Conservation (phyloP, 495 filamentous ascomycete species). For the Penicillium waksmanii region DNA sequence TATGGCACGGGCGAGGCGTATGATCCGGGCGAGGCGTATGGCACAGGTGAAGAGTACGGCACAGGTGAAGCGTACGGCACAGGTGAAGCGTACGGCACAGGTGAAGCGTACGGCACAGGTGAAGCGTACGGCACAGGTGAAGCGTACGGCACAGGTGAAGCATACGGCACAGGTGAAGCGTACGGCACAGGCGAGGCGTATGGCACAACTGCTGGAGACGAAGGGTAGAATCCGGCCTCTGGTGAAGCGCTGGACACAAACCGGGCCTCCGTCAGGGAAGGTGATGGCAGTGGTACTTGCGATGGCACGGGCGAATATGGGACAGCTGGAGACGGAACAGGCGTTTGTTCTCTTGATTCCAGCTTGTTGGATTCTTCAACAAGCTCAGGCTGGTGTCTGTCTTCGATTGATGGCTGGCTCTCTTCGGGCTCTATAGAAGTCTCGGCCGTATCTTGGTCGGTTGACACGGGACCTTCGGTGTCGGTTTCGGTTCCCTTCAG, state of each 20-base stretch:
- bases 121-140: constrained; percentile 23
- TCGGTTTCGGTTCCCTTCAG: constrained; percentile 27
- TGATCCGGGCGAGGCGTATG: constrained; percentile 17
- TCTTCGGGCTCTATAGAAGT: constrained; percentile 11
- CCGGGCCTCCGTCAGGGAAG: constrained; percentile 33
- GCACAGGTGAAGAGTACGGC: constrained; percentile 18
- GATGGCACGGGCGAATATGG: constrained; percentile 33
- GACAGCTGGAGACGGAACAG: constrained; percentile 18
- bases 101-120: constrained; percentile 22
- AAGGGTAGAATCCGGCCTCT: constrained; percentile 23
- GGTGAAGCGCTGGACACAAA: constrained; percentile 33
- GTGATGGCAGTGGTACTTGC: constrained; percentile 37
- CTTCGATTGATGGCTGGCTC: constrained; percentile 16
- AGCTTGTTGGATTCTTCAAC: constrained; percentile 4
- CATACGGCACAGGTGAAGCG: constrained; percentile 22
- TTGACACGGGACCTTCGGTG: constrained; percentile 15
- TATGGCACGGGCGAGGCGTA: constrained; percentile 9
- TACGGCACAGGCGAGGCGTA: constrained; percentile 25
- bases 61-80: constrained; percentile 25
- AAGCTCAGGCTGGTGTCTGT: constrained; percentile 14
- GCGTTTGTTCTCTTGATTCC: constrained; percentile 5
- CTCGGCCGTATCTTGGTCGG: constrained; percentile 13
- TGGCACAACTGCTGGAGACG: constrained; percentile 11
- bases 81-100: constrained; percentile 20
- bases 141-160: constrained; percentile 21